Percentiles rank a stretch among this genome's conserved stretches.
Conservation (phyloP, 2,329 filamentous ascomycete genomes). For the Cordyceps tenuipes region DNA sequence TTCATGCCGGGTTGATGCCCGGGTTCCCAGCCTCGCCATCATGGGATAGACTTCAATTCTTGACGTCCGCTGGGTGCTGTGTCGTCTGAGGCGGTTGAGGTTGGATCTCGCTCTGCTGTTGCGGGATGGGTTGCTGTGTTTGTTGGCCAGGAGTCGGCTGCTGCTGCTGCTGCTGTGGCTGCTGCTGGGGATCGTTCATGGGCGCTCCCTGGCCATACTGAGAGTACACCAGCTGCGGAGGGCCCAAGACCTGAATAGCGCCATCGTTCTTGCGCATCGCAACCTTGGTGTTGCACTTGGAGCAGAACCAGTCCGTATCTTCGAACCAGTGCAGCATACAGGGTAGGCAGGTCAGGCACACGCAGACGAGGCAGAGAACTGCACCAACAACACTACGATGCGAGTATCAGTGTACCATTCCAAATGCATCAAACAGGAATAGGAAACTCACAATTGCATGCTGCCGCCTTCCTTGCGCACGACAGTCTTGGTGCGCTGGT, state of each 20-base stretch:
- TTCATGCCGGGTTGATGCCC: background rate
- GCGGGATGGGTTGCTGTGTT: background rate
- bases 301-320: conserved; percentile 22
- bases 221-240: conserved; percentile 12
- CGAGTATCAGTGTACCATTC: background rate
- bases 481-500: conserved; percentile 17
- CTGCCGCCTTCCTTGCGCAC: conserved; percentile 17
- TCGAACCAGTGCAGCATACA: conserved; percentile 26
- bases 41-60: background rate
- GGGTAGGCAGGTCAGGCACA: conserved; percentile 24
- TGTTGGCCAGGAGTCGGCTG: background rate
- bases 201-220: conserved; percentile 12
- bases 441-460: conserved; percentile 20
- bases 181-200: conserved; percentile 4
- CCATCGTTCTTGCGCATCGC: conserved; percentile 18
- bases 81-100: background rate
- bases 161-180: conserved; percentile 2
- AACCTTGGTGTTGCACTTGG: conserved; percentile 22
- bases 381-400: conserved; percentile 19
- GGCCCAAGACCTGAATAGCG: conserved; percentile 16
- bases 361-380: conserved; percentile 23
- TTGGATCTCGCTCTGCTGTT: background rate
- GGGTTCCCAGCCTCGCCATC: no score
- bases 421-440: background rate
- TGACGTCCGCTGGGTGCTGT: background rate